A percentile compares a stretch with the other conserved stretches of the same genome.
Evolutionary conservation across 805 yeast species (phyloP).

Genomic region (Metschnikowia sp.): DNA sequence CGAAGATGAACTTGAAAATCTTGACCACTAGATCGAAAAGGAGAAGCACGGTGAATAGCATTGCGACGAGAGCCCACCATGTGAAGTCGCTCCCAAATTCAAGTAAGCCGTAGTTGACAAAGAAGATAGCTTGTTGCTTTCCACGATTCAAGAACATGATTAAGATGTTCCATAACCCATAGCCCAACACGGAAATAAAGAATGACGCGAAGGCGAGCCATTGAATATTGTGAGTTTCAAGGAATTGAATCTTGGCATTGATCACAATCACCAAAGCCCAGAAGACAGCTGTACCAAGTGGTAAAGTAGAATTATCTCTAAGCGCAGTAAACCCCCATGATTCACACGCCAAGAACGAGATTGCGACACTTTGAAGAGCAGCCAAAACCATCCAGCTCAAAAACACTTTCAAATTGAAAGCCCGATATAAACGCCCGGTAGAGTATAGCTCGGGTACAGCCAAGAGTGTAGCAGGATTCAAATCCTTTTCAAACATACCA

Average conservation of each 20-base stretch:
- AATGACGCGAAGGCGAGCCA: slow-evolving; percentile 65
- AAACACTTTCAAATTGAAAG: slow-evolving; percentile 69
- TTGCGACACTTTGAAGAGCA: slow-evolving; percentile 63
- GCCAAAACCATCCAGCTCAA: slow-evolving; percentile 78
- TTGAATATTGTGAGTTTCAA: slow-evolving; percentile 77
- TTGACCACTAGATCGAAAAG: slow-evolving; percentile 64
- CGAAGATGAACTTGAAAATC: slow-evolving; percentile 50
- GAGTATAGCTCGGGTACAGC: slow-evolving; percentile 90
- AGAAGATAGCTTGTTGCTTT: slow-evolving; percentile 57
- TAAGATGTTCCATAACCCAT: slow-evolving; percentile 78
- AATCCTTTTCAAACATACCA: slow-evolving; percentile 94
- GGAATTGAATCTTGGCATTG: slow-evolving; percentile 71
- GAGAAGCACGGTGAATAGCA: slow-evolving; percentile 55
- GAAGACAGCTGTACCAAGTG: slow-evolving; percentile 74
- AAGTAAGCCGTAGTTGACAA: slow-evolving; percentile 65
- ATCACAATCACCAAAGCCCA: slow-evolving; percentile 71
- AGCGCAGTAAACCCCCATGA: slow-evolving; percentile 71
- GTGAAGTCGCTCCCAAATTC: slow-evolving; percentile 77
- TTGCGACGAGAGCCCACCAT: slow-evolving; percentile 80
- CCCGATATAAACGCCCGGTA: slow-evolving; percentile 69
- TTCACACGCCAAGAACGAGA: slow-evolving; percentile 63
- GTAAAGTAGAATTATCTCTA: slow-evolving; percentile 73
- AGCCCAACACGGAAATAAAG: slow-evolving; percentile 75
- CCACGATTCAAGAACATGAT: slow-evolving; percentile 64
- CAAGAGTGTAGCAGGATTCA: slow-evolving; percentile 79